phyloP scores from a whole-genome alignment of 106 monocot genomes.

The Acanthochlamys bracteata region DNA sequence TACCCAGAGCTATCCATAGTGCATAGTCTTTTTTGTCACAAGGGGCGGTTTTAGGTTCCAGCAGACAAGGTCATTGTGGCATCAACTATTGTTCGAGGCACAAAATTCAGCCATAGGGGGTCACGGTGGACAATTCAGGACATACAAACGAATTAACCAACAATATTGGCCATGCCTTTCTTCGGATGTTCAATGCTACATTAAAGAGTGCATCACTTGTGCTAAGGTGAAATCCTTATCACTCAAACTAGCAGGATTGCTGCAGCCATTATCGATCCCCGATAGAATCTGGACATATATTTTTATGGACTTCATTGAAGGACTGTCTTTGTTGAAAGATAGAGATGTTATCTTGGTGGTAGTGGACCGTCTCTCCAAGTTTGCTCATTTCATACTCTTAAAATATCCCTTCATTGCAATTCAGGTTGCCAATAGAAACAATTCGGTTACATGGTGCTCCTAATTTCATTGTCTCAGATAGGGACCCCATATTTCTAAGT shows the following conservation, averaged over 20 bases:
- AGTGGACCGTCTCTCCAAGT: neutral
- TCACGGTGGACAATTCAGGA: neutral
- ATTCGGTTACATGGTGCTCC: neutral
- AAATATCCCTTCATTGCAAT: neutral
- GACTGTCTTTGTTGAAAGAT: neutral
- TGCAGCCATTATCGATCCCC: slow-evolving; percentile 6
- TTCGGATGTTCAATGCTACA: neutral
- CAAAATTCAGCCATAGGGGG: neutral
- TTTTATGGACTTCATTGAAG: slow-evolving; percentile 3
- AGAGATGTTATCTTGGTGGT: slow-evolving; percentile 1
- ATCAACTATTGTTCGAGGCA: neutral
- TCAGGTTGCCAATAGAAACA: neutral
- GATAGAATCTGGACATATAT: neutral
- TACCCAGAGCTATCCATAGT: too few relatives aligned
- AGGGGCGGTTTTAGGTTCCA: neutral
- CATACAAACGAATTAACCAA: neutral
- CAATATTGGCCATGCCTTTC: neutral
- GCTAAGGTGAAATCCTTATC: too few relatives aligned
- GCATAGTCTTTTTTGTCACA: too few relatives aligned
- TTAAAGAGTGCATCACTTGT: too few relatives aligned
- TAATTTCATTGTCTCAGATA: neutral
- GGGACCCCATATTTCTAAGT: neutral
- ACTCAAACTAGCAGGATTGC: neutral
- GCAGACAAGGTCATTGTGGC: too few relatives aligned
- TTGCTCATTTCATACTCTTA: neutral